These are phyloP conservation scores for Debaryomycetaceae sp. DNA, from an alignment of 1,139 yeast genomes.

Conservation along the genomic window DNA sequence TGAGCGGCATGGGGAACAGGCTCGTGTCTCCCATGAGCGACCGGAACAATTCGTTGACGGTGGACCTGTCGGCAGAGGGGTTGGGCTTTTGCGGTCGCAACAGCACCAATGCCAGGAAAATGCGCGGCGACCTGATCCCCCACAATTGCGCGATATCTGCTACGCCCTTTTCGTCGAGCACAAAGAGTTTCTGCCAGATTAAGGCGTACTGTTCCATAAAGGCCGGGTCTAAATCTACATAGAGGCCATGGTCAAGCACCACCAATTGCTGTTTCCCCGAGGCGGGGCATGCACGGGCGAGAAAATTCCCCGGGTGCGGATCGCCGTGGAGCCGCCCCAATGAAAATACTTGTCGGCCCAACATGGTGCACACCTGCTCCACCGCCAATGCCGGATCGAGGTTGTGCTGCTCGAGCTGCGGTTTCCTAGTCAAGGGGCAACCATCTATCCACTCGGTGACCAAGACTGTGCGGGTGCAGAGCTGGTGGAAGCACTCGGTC, in stretches of 20 bases:
- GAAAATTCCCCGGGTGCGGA: conserved; percentile 73
- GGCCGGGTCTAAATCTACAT: conserved; percentile 39
- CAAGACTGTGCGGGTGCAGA: conserved; percentile 41
- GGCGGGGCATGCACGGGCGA: conserved; percentile 32
- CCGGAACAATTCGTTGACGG: conserved; percentile 13
- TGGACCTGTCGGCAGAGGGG: neutral
- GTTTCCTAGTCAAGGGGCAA: conserved; percentile 37
- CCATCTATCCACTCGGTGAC: conserved; percentile 76
- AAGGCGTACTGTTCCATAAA: conserved; percentile 48
- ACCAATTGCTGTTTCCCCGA: conserved; percentile 47
- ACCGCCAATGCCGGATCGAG: conserved; percentile 36
- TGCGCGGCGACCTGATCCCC: conserved; percentile 65
- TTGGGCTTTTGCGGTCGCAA: conserved; percentile 34
- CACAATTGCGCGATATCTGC: conserved; percentile 40
- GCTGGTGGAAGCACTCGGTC: conserved; percentile 39
- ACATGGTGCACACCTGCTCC: conserved; percentile 42
- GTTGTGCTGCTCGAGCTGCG: conserved; percentile 26
- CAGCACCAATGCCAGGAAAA: conserved; percentile 51
- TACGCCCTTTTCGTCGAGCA: conserved; percentile 39
- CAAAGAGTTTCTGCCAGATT: conserved; percentile 56
- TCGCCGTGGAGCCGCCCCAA: conserved; percentile 77
- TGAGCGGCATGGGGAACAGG: conserved; percentile 55
- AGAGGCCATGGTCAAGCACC: conserved; percentile 66
- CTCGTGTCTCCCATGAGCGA: conserved; percentile 50
- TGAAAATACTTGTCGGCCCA: conserved; percentile 58